Conservation (phyloP, 2,329 filamentous ascomycete genomes). For the Alternaria arbusti region DNA sequence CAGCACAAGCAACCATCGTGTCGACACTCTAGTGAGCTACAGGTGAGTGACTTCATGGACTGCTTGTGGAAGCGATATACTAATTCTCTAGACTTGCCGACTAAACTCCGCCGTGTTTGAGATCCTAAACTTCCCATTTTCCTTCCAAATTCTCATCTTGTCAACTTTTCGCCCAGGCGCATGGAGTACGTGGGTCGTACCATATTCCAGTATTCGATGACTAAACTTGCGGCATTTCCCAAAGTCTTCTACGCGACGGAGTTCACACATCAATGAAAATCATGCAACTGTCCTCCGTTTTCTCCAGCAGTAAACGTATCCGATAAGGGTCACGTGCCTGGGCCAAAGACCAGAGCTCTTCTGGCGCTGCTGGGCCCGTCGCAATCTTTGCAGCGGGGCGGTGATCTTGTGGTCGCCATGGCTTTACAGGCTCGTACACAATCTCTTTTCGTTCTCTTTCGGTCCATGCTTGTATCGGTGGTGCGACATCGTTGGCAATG, state of each 20-base stretch:
- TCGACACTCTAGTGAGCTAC: constrained; percentile 96
- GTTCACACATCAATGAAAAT: background rate
- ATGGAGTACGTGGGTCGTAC: background rate
- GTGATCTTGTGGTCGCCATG: background rate
- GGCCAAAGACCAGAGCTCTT: background rate
- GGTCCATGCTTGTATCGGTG: background rate
- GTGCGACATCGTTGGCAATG: background rate
- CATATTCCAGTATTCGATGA: background rate
- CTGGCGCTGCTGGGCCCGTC: background rate
- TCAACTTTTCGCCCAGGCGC: background rate
- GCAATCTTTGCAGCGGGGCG: background rate
- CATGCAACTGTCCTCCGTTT: background rate
- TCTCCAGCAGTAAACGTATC: background rate
- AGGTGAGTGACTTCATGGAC: constrained; percentile 50
- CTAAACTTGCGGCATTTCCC: background rate
- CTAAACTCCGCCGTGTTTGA: constrained; percentile 3
- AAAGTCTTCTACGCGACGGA: background rate
- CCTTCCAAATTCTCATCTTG: background rate
- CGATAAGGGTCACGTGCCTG: background rate
- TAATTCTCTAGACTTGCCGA: constrained; percentile 34
- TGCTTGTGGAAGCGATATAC: background rate
- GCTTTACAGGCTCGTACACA: background rate
- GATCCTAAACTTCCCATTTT: background rate
- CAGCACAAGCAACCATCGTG: constrained; percentile 90
- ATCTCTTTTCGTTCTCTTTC: background rate